These are phyloP conservation scores for Verbascum thapsus DNA, from an alignment of 257 asterid genomes.

Conservation along the genomic window DNA sequence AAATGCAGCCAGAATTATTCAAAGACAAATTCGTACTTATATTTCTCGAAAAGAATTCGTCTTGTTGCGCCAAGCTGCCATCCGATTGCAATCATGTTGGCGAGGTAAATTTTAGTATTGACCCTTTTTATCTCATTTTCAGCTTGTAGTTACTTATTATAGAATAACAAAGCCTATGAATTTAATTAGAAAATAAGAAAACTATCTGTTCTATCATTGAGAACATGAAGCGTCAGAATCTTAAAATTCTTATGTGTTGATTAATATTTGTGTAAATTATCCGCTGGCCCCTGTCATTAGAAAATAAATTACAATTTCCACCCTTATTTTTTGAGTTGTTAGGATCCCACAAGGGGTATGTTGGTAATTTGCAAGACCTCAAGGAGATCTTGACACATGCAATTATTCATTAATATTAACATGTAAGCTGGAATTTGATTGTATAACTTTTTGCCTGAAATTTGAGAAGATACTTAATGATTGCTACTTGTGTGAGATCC, in stretches of 20 bases:
- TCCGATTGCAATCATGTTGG: constrained; percentile 95
- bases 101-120: constrained; percentile 63
- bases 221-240: not conserved
- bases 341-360: too few relatives aligned
- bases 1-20: constrained; percentile 93
- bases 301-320: too few relatives aligned
- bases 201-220: not conserved
- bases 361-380: too few relatives aligned
- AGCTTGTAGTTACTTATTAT: constrained; percentile 19
- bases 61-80: constrained; percentile 73
- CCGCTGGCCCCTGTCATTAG: too few relatives aligned
- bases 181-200: constrained; percentile 10
- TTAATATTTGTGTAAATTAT: too few relatives aligned
- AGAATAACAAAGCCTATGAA: not conserved
- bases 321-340: too few relatives aligned
- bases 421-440: not conserved
- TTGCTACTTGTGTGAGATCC: constrained; percentile 23
- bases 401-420: too few relatives aligned
- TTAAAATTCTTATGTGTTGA: not conserved
- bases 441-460: constrained; percentile 14
- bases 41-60: constrained; percentile 86
- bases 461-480: constrained; percentile 17
- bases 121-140: constrained; percentile 24
- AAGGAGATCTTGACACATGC: too few relatives aligned
- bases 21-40: constrained; percentile 91